phyloP scores from a whole-genome alignment of 2,329 filamentous ascomycete genomes.

The Xylariaceae sp. region DNA sequence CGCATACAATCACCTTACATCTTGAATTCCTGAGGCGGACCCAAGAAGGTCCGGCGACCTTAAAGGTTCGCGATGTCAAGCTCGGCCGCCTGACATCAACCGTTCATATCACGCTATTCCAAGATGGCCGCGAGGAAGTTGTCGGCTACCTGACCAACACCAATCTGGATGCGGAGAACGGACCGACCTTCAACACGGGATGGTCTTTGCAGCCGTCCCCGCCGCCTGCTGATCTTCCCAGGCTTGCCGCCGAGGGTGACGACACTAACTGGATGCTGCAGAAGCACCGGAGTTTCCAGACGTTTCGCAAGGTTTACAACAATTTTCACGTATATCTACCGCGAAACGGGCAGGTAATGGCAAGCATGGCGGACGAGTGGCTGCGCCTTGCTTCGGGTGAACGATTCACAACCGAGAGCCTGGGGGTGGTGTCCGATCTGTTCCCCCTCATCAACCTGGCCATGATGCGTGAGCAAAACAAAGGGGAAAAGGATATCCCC shows the following conservation, averaged over 20 bases:
- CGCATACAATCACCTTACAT: constrained; percentile 36
- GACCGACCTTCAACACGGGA: constrained; percentile 52
- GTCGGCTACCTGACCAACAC: constrained; percentile 67
- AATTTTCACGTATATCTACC: constrained; percentile 31
- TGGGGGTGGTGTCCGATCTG: constrained; percentile 36
- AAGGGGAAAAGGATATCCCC: background rate
- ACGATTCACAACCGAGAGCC: constrained; percentile 28
- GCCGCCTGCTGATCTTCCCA: constrained; percentile 22
- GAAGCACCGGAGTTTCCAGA: constrained; percentile 24
- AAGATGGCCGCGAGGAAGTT: constrained; percentile 58
- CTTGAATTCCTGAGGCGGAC: constrained; percentile 39
- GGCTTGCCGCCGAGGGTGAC: constrained; percentile 31
- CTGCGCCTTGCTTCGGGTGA: constrained; percentile 34
- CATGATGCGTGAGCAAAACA: constrained; percentile 13
- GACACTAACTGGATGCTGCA: constrained; percentile 29
- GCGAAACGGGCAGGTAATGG: constrained; percentile 23
- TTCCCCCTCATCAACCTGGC: constrained; percentile 36
- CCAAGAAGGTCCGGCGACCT: constrained; percentile 30
- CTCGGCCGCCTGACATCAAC: constrained; percentile 40
- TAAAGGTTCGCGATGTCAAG: constrained; percentile 37
- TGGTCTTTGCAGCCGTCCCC: constrained; percentile 50
- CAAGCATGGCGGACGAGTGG: constrained; percentile 36
- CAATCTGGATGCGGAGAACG: constrained; percentile 61
- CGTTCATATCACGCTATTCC: constrained; percentile 36
- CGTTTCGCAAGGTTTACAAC: constrained; percentile 32